Evolutionary conservation across 164 flowering plant genomes (phyloP).

Genomic region (Umbilicus rupestris): DNA sequence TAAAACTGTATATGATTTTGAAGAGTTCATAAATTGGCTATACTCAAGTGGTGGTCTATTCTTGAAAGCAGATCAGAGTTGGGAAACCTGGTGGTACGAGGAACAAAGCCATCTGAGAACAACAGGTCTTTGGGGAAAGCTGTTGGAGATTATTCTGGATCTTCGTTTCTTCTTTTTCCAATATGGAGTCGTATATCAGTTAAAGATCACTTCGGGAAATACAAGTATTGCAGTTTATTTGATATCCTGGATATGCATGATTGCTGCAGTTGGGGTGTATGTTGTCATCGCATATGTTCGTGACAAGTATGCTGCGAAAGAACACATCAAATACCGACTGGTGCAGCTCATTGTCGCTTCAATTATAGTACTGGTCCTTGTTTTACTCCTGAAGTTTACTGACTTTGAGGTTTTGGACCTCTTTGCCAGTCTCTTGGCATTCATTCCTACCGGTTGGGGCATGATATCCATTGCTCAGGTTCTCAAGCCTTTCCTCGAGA

Average conservation of each 20-base stretch:
- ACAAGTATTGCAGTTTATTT: slow-evolving; percentile 72
- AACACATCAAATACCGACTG: slow-evolving; percentile 69
- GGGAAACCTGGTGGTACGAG: slow-evolving; percentile 99
- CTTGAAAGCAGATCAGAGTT: slow-evolving; percentile 69
- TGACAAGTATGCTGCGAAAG: slow-evolving; percentile 62
- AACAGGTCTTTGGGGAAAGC: slow-evolving; percentile 90
- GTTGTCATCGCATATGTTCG: slow-evolving; percentile 47
- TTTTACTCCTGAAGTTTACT: slow-evolving; percentile 51
- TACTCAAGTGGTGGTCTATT: slow-evolving; percentile 62
- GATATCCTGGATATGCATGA: slow-evolving; percentile 66
- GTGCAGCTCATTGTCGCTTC: slow-evolving; percentile 52
- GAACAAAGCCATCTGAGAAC: slow-evolving; percentile 77
- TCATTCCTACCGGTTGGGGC: slow-evolving; percentile 97
- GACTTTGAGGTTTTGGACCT: slow-evolving; percentile 40
- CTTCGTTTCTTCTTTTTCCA: slow-evolving; percentile 96
- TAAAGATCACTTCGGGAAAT: slow-evolving; percentile 37
- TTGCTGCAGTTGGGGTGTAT: slow-evolving; percentile 49
- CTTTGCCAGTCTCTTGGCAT: slow-evolving; percentile 58
- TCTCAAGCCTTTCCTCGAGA: slow-evolving; percentile 62
- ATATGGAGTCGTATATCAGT: slow-evolving; percentile 77
- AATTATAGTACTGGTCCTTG: slow-evolving; percentile 39
- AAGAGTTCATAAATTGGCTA: slow-evolving; percentile 81
- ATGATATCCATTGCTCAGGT: slow-evolving; percentile 70
- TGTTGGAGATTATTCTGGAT: slow-evolving; percentile 73
- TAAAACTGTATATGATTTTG: slow-evolving; percentile 87